Evolutionary conservation across 2,329 filamentous ascomycete species (phyloP).

Genomic region (Penicillium concentricum): DNA sequence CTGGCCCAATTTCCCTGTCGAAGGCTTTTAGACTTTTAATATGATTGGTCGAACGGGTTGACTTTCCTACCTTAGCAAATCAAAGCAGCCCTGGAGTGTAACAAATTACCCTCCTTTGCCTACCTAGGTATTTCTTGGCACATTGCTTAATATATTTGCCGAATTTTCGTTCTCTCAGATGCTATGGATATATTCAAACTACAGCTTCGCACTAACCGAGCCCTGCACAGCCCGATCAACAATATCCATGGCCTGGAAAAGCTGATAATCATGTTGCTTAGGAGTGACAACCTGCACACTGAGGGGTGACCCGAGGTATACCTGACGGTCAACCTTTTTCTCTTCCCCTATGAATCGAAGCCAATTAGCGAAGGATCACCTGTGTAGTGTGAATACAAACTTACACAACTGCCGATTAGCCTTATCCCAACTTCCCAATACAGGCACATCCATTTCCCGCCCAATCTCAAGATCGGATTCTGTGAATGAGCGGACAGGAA

Average conservation of each 20-base stretch:
- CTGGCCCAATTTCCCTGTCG: not conserved
- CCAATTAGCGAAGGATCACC: not conserved
- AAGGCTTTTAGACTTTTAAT: not conserved
- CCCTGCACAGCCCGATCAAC: constrained; percentile 45
- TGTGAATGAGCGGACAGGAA: constrained; percentile 55
- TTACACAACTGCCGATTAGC: constrained; percentile 59
- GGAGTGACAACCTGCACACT: constrained; percentile 59
- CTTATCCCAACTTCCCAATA: constrained; percentile 59
- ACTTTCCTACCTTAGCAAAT: not conserved
- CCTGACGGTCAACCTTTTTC: constrained; percentile 51
- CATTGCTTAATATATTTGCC: not conserved
- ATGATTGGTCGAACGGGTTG: not conserved
- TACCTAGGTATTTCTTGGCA: not conserved
- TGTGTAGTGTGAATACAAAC: constrained; percentile 15
- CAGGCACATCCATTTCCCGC: constrained; percentile 42
- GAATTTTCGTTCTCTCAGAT: not conserved
- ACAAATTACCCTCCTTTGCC: too few species aligned
- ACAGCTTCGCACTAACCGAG: constrained; percentile 20
- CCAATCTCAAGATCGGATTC: constrained; percentile 52
- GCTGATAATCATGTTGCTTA: constrained; percentile 54
- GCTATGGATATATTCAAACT: constrained; percentile 1
- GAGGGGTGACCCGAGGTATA: constrained; percentile 56
- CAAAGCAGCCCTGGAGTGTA: not conserved
- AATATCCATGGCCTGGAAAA: constrained; percentile 54
- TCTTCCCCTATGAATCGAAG: constrained; percentile 38